A percentile compares a stretch with the other conserved stretches of the same genome.
Evolutionary conservation across 2,329 filamentous ascomycete species (phyloP).

Genomic region (Fonsecaea pedrosoi): DNA sequence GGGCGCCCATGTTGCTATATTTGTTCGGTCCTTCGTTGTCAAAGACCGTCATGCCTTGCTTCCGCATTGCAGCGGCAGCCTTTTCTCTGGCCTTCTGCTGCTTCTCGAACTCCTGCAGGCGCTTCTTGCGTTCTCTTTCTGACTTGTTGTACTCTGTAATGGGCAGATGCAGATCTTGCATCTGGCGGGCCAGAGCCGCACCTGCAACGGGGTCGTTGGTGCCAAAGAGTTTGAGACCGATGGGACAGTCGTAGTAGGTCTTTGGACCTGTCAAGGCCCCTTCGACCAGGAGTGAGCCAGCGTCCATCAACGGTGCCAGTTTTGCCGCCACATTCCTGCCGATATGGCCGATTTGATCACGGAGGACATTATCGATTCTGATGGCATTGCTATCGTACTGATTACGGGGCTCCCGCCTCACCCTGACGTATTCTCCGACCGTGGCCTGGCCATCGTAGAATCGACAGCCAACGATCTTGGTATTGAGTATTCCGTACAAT

Average conservation of each 20-base stretch:
- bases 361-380: slow-evolving; percentile 76
- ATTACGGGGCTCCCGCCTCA: slow-evolving; percentile 71
- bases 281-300: slow-evolving; percentile 68
- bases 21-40: slow-evolving; percentile 38
- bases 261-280: slow-evolving; percentile 72
- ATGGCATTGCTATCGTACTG: slow-evolving; percentile 78
- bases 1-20: slow-evolving; percentile 48
- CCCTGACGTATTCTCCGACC: slow-evolving; percentile 67
- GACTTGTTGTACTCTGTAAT: slow-evolving; percentile 57
- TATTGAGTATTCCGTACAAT: slow-evolving; percentile 54
- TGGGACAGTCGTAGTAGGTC: slow-evolving; percentile 72
- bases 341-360: slow-evolving; percentile 78
- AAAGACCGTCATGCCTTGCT: slow-evolving; percentile 33
- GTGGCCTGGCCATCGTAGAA: slow-evolving; percentile 71
- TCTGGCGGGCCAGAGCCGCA: slow-evolving; percentile 62
- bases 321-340: slow-evolving; percentile 71
- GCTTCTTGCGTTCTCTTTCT: slow-evolving; percentile 62
- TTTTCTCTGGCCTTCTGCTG: slow-evolving; percentile 47
- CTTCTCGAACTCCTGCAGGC: slow-evolving; percentile 61
- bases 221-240: slow-evolving; percentile 73
- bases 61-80: slow-evolving; percentile 32
- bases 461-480: slow-evolving; percentile 66
- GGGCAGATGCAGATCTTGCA: slow-evolving; percentile 71
- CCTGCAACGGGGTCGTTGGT: slow-evolving; percentile 63
- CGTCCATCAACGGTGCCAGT: slow-evolving; percentile 66